Base-by-base conservation (phyloP, 2,329 filamentous ascomycete genomes). In the Penicillium corylophilum region DNA sequence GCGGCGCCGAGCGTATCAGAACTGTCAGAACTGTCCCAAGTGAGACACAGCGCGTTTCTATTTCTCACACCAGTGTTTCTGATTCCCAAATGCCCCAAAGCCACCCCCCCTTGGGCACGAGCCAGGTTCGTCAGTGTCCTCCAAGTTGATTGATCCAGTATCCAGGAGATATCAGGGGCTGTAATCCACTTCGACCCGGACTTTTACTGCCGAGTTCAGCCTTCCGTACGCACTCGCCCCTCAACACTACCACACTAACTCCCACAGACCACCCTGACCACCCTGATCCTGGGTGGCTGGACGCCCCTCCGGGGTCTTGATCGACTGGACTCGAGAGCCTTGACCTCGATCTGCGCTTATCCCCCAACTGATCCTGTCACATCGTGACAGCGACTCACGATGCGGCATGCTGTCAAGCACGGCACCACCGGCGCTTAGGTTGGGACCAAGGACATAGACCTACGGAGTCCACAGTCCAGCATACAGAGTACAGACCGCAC, bases 41-140 rank as follows among this genome's bases (percentile, higher is more conserved):
- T 70, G 67, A 70, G 67, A 70, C 67, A 69, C 61, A 57, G 59
- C 54, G 54, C 63, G 66, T 69, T 69, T 69, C 65, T 64, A 54
- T 16, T 49, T 41, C 33, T 36, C 16, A 16, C 13, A 36, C 33
- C 33, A 20, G 33, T 50, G 44, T 56, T 41, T 41, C 57, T 56
- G 57, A 56, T 54, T 62, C 60, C 59, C 28, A 8, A 8, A 28
- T 10, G 7, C 12, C 26, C 8, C 28, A 8, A 8, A 28, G 3
- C 3, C 12, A 8, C 8, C 5, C 9, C 26, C 26, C 26, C 9
- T 28, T 44, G 24, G 4, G 26, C 18, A 38, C 18, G 33, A 36
- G 33, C 33, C 33, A 36, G 29, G 35, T 44, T 42, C 16, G 5
- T 24, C 26, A 29, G 29, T 39, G 44, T 26, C 26, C 9, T 10